phyloP scores from a whole-genome alignment of 1,284 basidiomycete species.

The Leccinum fallax region DNA sequence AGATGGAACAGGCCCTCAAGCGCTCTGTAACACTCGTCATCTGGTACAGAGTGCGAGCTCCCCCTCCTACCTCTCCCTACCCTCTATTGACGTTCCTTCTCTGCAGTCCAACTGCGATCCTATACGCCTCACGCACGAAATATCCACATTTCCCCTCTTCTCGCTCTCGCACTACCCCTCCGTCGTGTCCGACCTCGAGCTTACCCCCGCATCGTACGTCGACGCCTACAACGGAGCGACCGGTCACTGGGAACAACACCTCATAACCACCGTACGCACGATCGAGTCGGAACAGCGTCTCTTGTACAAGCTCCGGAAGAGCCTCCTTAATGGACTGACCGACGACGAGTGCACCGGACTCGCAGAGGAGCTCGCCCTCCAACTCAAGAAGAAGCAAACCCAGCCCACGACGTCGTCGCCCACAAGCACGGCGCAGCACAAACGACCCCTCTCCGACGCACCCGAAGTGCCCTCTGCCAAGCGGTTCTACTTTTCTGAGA shows the following conservation, averaged over 20 bases:
- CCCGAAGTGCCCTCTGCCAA: constrained; percentile 31
- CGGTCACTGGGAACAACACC: constrained; percentile 59
- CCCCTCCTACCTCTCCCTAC: not conserved
- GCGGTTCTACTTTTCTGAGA: constrained; percentile 31
- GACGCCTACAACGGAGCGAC: constrained; percentile 58
- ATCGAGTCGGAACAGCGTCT: constrained; percentile 51
- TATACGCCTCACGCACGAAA: constrained; percentile 58
- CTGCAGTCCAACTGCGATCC: constrained; percentile 57
- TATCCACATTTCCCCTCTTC: constrained; percentile 65
- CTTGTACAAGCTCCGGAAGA: constrained; percentile 59
- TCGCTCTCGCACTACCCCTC: constrained; percentile 54
- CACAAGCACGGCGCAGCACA: constrained; percentile 16
- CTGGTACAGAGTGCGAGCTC: constrained; percentile 57
- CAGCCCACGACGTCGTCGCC: constrained; percentile 3
- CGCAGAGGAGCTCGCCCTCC: constrained; percentile 52
- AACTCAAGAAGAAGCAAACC: constrained; percentile 34
- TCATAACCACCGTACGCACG: constrained; percentile 44
- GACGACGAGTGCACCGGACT: constrained; percentile 61
- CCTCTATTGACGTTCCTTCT: constrained; percentile 5
- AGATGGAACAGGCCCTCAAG: constrained; percentile 34
- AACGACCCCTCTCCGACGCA: constrained; percentile 27
- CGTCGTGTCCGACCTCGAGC: constrained; percentile 54
- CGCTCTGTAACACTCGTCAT: constrained; percentile 63
- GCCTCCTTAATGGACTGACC: constrained; percentile 53
- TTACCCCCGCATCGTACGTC: constrained; percentile 53